Evolutionary conservation across 192 early-diverging fungal genomes (phyloP).

Genomic region (Nowakowskiella sp.): DNA sequence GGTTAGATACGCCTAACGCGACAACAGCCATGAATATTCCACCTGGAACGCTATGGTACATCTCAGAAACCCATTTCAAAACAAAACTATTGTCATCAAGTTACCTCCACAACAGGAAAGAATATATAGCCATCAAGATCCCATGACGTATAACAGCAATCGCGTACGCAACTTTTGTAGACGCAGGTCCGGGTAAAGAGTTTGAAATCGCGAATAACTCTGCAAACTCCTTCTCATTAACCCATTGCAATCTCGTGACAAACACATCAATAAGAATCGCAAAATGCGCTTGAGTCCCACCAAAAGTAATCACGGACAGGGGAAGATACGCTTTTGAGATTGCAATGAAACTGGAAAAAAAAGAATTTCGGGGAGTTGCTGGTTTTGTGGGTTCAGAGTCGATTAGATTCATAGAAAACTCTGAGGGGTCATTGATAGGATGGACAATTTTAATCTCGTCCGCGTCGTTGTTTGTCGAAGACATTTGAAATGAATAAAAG

Average conservation of each 20-base stretch:
- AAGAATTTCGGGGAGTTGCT: too few relatives aligned
- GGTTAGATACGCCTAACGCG: conserved; percentile 33
- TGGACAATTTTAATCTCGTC: too few relatives aligned
- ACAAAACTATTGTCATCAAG: conserved; percentile 22
- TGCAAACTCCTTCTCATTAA: conserved; percentile 45
- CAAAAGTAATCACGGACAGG: conserved; percentile 49
- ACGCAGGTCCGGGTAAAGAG: conserved; percentile 53
- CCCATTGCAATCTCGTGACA: conserved; percentile 44
- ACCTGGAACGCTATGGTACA: conserved; percentile 39
- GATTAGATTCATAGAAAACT: too few relatives aligned
- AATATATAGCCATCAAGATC: conserved; percentile 32
- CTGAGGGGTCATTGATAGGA: too few relatives aligned
- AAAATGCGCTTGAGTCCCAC: conserved; percentile 55
- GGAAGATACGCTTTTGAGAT: conserved; percentile 33
- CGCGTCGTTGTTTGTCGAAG: too few relatives aligned
- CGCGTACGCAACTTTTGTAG: conserved; percentile 47
- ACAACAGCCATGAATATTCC: conserved; percentile 43
- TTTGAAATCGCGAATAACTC: conserved; percentile 60
- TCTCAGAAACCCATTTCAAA: conserved; percentile 18
- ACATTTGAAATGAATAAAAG: too few relatives aligned
- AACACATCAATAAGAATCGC: conserved; percentile 48
- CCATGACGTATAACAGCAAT: conserved; percentile 42
- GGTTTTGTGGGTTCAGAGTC: too few relatives aligned
- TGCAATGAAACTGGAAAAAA: background rate
- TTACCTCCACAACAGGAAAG: conserved; percentile 51